A percentile compares a stretch with the other conserved stretches of the same genome.
Evolutionary conservation across 2,329 filamentous ascomycete species (phyloP).

Genomic region (Pseudogymnoascus sp.): DNA sequence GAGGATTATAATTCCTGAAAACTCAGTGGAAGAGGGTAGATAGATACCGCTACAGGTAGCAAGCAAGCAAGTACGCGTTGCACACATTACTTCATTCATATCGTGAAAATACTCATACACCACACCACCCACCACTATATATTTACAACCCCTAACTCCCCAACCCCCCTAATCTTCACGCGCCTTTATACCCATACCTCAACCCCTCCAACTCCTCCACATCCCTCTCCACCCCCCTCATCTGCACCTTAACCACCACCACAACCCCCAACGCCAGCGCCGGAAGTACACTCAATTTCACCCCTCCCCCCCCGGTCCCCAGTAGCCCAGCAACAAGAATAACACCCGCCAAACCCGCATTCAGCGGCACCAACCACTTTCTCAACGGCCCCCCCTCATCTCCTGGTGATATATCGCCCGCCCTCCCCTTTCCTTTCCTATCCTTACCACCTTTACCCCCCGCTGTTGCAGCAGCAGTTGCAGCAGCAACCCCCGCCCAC

Average conservation of each 20-base stretch:
- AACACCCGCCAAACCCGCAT: constrained; percentile 46
- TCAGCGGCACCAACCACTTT: constrained; percentile 50
- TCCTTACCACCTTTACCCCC: not conserved
- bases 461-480: no score
- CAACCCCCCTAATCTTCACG: constrained; percentile 32
- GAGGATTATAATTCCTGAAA: not conserved
- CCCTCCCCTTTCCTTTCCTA: constrained; percentile 15
- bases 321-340: constrained; percentile 38
- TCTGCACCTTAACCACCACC: constrained; percentile 53
- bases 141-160: not conserved
- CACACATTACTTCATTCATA: not conserved
- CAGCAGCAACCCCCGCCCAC: no score
- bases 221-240: constrained; percentile 60
- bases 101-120: not conserved
- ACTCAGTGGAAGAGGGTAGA: not conserved
- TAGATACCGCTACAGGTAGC: not conserved
- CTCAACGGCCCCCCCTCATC: constrained; percentile 40
- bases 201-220: constrained; percentile 54
- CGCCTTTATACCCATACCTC: constrained; percentile 60
- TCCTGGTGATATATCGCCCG: not conserved
- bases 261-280: constrained; percentile 51
- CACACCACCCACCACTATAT: not conserved
- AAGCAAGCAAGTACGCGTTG: not conserved
- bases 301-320: constrained; percentile 27
- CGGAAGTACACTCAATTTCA: constrained; percentile 36